Conservation (phyloP, 2,329 filamentous ascomycete genomes). For the Trichoderma lentiforme region DNA sequence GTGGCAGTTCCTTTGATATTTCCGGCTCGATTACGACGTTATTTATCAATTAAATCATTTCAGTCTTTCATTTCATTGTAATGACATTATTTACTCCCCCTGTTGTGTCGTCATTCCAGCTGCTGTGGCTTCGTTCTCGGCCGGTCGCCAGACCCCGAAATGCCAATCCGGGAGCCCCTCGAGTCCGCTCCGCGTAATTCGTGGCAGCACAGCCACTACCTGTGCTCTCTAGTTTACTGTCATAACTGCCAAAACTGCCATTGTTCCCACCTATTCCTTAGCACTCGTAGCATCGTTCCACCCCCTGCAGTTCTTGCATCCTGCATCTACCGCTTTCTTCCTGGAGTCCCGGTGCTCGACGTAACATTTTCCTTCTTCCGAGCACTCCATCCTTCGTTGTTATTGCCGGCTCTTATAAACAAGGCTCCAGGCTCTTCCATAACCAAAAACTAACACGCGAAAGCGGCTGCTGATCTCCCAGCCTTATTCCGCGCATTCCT, state of each 20-base stretch:
- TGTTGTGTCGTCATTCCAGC: not conserved
- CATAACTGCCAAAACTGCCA: not conserved
- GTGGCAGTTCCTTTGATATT: not conserved
- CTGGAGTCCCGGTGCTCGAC: not conserved
- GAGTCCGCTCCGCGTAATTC: not conserved
- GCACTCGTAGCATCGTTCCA: not conserved
- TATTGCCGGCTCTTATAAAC: not conserved
- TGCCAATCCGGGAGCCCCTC: not conserved
- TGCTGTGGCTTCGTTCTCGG: slow-evolving; percentile 2
- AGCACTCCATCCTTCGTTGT: not conserved
- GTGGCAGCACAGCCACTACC: slow-evolving; percentile 2
- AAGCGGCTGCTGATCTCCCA: not conserved
- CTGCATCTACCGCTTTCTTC: not conserved
- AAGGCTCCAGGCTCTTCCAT: not conserved
- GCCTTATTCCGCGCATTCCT: not conserved
- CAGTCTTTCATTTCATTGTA: not conserved
- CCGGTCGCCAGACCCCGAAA: not conserved
- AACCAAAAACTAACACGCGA: not conserved
- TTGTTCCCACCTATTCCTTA: not conserved
- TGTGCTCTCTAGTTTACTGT: not conserved
- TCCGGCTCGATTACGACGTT: not conserved
- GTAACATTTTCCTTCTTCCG: not conserved
- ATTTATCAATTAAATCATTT: not conserved
- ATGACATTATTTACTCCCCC: not conserved
- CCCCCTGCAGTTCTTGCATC: not conserved